phyloP scores from a whole-genome alignment of 2,329 filamentous ascomycete species.

The Neospermospora avenae region DNA sequence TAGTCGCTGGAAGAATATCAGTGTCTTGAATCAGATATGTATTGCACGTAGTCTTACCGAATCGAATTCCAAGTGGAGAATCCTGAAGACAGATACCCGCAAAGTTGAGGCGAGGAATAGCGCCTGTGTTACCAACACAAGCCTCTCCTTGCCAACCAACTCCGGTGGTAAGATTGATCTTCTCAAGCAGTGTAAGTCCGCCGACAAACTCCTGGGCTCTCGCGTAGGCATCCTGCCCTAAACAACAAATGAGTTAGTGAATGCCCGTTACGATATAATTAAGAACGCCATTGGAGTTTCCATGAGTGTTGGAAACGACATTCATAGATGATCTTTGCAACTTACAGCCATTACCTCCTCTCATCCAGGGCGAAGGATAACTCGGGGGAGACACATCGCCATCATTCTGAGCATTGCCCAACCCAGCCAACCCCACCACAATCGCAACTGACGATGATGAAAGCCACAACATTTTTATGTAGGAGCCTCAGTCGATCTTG shows the following conservation, averaged over 20 bases:
- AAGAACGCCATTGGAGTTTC: no score
- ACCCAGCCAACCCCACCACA: constrained; percentile 19
- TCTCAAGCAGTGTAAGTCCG: constrained; percentile 75
- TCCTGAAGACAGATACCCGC: constrained; percentile 35
- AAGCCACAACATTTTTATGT: constrained; percentile 24
- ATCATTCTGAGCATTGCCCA: constrained; percentile 26
- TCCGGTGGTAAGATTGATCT: constrained; percentile 93
- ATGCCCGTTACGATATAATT: no score
- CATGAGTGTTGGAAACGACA: no score
- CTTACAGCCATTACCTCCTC: constrained; percentile 43
- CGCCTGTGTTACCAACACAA: constrained; percentile 35
- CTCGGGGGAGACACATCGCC: constrained; percentile 30
- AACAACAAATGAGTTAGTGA: no score
- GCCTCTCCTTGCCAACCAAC: constrained; percentile 41
- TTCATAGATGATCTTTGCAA: no score
- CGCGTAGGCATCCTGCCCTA: constrained; percentile 59
- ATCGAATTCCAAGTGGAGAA: constrained; percentile 39
- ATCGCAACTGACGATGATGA: constrained; percentile 15
- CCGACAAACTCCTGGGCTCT: constrained; percentile 68
- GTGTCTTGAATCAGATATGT: constrained; percentile 39
- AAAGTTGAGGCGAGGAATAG: constrained; percentile 33
- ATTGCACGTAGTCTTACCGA: constrained; percentile 37
- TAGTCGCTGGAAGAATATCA: constrained; percentile 48
- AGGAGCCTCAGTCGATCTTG: neutral
- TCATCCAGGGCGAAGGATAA: constrained; percentile 37